These are phyloP conservation scores for Coprinopsis cinerea DNA, from an alignment of 768 basidiomycete species.

Conservation along the genomic window DNA sequence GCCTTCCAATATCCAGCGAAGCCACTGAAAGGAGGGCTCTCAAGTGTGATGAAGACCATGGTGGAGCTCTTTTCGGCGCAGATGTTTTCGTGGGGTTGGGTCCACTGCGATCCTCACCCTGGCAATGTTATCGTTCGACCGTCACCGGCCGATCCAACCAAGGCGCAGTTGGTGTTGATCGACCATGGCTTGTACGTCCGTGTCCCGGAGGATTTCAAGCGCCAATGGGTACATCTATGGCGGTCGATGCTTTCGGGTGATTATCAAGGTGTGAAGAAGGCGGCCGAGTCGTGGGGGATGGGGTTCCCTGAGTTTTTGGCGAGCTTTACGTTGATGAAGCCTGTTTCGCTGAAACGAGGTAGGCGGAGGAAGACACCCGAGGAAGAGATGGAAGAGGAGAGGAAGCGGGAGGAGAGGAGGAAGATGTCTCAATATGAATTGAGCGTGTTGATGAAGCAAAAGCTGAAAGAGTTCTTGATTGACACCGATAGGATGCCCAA, in stretches of 20 bases:
- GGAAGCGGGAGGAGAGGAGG: conserved; percentile 22
- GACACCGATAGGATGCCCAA: conserved; percentile 81
- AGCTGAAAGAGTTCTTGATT: conserved; percentile 55
- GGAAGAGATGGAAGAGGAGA: conserved; percentile 16
- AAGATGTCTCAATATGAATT: conserved; percentile 60
- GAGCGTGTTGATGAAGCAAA: conserved; percentile 63
- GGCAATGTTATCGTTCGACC: conserved; percentile 76
- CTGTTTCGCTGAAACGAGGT: conserved; percentile 39
- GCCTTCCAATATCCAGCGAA: conserved; percentile 22
- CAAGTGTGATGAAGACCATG: conserved; percentile 76
- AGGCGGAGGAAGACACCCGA: conserved; percentile 20
- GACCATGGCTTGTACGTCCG: conserved; percentile 90
- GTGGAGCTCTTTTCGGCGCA: conserved; percentile 83
- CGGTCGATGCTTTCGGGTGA: conserved; percentile 54
- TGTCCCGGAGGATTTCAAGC: conserved; percentile 59
- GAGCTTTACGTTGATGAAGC: conserved; percentile 65
- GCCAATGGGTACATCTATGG: conserved; percentile 79
- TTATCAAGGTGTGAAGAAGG: conserved; percentile 42
- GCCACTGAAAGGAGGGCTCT: conserved; percentile 54
- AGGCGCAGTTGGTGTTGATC: conserved; percentile 71
- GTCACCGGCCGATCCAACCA: conserved; percentile 36
- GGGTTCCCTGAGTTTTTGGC: conserved; percentile 68
- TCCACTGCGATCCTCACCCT: conserved; percentile 74
- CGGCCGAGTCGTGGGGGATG: conserved; percentile 62
- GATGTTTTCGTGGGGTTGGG: conserved; percentile 91